These are phyloP conservation scores for Skeletonema costatum DNA, from an alignment of 108 stramenopile species.

Conservation along the genomic window DNA sequence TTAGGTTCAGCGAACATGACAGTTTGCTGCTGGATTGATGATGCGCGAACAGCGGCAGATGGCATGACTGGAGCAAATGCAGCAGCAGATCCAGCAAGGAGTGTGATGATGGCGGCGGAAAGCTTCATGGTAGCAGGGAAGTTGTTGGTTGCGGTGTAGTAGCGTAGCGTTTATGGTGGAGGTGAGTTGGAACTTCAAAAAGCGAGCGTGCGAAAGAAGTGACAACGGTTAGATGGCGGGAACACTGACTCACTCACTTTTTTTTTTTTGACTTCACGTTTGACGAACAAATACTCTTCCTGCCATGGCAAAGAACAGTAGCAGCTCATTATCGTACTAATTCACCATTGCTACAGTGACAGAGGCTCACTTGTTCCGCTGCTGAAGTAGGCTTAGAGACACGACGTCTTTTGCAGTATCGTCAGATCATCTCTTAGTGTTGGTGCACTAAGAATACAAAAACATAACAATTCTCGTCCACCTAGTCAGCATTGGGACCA, in stretches of 20 bases:
- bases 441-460: not conserved
- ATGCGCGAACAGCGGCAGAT: not conserved
- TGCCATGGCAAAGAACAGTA: too few relatives aligned
- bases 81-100: slow-evolving; percentile 37
- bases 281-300: too few relatives aligned
- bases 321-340: too few relatives aligned
- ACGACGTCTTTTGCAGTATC: too few relatives aligned
- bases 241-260: too few relatives aligned
- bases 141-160: too few relatives aligned
- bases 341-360: too few relatives aligned
- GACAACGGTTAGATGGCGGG: too few relatives aligned
- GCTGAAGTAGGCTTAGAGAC: too few relatives aligned
- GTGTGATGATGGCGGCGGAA: slow-evolving; percentile 30
- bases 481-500: not conserved
- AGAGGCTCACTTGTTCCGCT: too few relatives aligned
- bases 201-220: too few relatives aligned
- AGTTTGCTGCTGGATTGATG: slow-evolving; percentile 16
- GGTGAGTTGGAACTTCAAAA: not conserved
- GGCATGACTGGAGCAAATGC: slow-evolving; percentile 59
- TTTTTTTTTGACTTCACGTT: too few relatives aligned
- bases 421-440: not conserved
- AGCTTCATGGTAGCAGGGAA: slow-evolving; percentile 53
- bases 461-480: not conserved
- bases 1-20: slow-evolving; percentile 52
- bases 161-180: not conserved